Percentiles rank a stretch among this genome's conserved stretches.
These are phyloP conservation scores for Miscanthus lutarioriparius DNA, from an alignment of 176 grass and related monocot genomes.

Conservation along the genomic window DNA sequence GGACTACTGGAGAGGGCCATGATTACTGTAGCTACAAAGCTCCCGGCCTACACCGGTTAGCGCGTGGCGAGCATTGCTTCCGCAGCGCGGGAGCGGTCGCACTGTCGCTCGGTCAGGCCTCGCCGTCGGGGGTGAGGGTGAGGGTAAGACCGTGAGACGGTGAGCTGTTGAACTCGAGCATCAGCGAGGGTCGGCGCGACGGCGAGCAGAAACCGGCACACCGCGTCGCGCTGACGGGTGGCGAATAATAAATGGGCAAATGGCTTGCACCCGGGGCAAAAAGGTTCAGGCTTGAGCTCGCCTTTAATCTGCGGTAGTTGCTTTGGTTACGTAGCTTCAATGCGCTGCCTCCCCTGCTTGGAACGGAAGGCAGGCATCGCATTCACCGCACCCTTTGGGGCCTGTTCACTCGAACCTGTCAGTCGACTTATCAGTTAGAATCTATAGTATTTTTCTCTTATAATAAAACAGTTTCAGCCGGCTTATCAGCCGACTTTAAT, in stretches of 20 bases:
- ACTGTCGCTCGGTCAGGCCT: not conserved
- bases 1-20: not conserved
- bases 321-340: slow-evolving; percentile 35
- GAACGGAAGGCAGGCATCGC: slow-evolving; percentile 31
- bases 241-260: too few species aligned
- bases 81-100: not conserved
- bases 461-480: too few species aligned
- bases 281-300: not conserved
- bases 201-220: slow-evolving; percentile 4
- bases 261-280: not conserved
- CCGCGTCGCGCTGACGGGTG: slow-evolving; percentile 20
- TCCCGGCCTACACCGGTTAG: not conserved
- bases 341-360: slow-evolving; percentile 39
- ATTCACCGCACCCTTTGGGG: slow-evolving; percentile 31
- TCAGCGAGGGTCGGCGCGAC: not conserved
- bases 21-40: slow-evolving; percentile 30
- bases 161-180: not conserved
- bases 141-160: too few species aligned
- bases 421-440: too few species aligned
- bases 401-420: too few species aligned
- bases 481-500: too few species aligned
- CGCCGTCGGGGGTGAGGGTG: too few species aligned
- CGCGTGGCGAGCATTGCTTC: not conserved
- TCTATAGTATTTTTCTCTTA: too few species aligned
- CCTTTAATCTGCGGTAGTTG: slow-evolving; percentile 25